Percentiles rank a stretch among this genome's conserved stretches.
phyloP scores from a whole-genome alignment of 1,284 basidiomycete genomes.

The Porogramme epimiltina region DNA sequence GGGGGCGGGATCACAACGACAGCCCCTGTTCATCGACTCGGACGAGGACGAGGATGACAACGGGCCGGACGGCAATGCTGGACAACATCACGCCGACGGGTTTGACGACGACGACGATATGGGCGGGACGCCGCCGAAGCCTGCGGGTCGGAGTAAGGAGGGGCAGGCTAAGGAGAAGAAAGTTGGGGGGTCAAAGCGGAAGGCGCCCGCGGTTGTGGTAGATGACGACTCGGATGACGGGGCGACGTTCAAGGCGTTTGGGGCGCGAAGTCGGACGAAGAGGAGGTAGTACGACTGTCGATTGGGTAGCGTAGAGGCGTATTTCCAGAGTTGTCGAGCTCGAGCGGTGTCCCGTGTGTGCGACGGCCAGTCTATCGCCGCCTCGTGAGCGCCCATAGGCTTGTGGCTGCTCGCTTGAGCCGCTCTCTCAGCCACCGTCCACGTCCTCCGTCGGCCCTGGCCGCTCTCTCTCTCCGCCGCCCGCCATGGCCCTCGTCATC shows the following conservation, averaged over 20 bases:
- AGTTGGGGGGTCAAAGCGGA: constrained; percentile 29
- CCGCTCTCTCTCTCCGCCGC: not conserved
- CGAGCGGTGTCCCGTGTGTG: too few relatives aligned
- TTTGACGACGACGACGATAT: constrained; percentile 3
- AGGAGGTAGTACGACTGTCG: constrained; percentile 3
- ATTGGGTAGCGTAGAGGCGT: too few relatives aligned
- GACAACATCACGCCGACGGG: constrained; percentile 7
- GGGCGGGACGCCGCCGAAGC: constrained; percentile 15
- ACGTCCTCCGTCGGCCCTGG: not conserved
- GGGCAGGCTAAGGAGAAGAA: constrained; percentile 2
- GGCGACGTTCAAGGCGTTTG: constrained; percentile 66
- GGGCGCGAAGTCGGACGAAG: constrained; percentile 36
- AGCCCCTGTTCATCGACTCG: constrained; percentile 30
- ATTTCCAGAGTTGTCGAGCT: too few relatives aligned
- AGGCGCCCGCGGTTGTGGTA: constrained; percentile 41
- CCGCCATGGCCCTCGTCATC: constrained; percentile 33
- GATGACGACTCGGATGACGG: constrained; percentile 75
- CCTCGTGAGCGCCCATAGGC: too few relatives aligned
- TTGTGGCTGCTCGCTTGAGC: not conserved
- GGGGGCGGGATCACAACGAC: constrained; percentile 7
- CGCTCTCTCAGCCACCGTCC: not conserved
- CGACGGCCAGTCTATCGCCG: too few relatives aligned
- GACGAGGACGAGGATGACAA: constrained; percentile 12
- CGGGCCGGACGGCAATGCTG: not conserved
- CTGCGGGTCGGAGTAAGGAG: constrained; percentile 9